Evolutionary conservation across 768 basidiomycete species (phyloP).

Genomic region (Phylloporus scabripes): DNA sequence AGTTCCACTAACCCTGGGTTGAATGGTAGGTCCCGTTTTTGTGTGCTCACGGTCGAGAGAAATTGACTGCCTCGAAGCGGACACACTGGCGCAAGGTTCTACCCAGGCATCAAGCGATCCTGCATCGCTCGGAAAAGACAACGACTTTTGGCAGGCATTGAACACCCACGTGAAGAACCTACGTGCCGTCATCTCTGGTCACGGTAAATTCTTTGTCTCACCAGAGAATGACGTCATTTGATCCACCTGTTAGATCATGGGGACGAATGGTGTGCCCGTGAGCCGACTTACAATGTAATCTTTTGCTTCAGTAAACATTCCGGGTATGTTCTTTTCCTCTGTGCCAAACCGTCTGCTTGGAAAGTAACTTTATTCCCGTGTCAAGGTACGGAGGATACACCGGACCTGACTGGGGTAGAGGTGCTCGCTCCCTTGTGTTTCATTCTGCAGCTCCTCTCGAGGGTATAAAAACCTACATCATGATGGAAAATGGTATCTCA

Average conservation of each 20-base stretch:
- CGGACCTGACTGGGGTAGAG: conserved; percentile 50
- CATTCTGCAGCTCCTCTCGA: conserved; percentile 40
- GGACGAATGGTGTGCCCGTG: conserved; percentile 73
- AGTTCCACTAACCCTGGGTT: conserved; percentile 39
- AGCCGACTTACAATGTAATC: conserved; percentile 53
- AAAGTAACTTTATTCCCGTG: background rate
- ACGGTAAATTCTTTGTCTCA: conserved; percentile 40
- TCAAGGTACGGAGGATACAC: conserved; percentile 61
- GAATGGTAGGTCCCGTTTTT: conserved; percentile 30
- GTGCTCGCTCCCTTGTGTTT: conserved; percentile 61
- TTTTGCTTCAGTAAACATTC: conserved; percentile 79
- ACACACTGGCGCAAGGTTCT: conserved; percentile 49
- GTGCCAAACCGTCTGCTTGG: background rate
- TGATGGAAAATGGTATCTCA: conserved; percentile 54
- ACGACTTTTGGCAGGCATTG: conserved; percentile 57
- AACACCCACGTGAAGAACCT: conserved; percentile 57
- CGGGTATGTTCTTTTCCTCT: conserved; percentile 38
- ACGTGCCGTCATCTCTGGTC: conserved; percentile 64
- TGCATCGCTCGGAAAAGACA: conserved; percentile 41
- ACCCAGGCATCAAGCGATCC: conserved; percentile 49
- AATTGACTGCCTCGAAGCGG: conserved; percentile 35
- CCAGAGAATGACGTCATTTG: background rate
- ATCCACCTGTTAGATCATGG: conserved; percentile 52
- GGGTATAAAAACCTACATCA: conserved; percentile 58
- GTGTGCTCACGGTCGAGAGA: background rate